phyloP scores from a whole-genome alignment of 2,329 filamentous ascomycete species.

The Penicillium psychrosexuale region DNA sequence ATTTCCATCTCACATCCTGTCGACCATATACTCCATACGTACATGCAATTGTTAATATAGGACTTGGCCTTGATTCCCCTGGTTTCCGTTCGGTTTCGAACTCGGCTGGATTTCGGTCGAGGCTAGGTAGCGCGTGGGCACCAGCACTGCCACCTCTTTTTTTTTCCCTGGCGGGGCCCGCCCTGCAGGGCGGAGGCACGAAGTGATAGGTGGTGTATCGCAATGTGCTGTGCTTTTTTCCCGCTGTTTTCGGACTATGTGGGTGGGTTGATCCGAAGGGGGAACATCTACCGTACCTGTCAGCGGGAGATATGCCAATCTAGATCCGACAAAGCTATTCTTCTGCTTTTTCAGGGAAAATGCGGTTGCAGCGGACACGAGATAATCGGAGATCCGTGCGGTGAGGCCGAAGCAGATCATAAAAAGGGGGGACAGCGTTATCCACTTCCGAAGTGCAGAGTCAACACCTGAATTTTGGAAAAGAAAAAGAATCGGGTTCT shows the following conservation, averaged over 20 bases:
- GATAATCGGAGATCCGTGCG: constrained; percentile 11
- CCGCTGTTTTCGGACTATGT: neutral
- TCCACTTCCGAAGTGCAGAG: neutral
- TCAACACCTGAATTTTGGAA: neutral
- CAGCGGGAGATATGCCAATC: neutral
- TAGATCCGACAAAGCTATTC: neutral
- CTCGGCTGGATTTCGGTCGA: constrained; percentile 2
- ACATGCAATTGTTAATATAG: neutral
- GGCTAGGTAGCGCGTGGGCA: constrained; percentile 6
- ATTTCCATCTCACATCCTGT: constrained; percentile 16
- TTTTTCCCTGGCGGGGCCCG: constrained; percentile 4
- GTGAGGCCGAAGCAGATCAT: constrained; percentile 1
- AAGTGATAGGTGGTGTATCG: constrained; percentile 2
- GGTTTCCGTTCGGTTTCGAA: constrained; percentile 3
- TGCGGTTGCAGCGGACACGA: constrained; percentile 25
- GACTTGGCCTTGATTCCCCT: neutral
- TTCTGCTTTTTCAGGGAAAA: neutral
- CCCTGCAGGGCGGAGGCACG: constrained; percentile 18
- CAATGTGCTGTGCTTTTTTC: neutral
- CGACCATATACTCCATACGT: constrained; percentile 1
- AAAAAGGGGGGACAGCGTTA: constrained; percentile 1
- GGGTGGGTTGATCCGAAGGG: neutral
- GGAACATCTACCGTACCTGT: neutral
- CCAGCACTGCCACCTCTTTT: constrained; percentile 6
- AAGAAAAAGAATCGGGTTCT: neutral